Percentiles rank a stretch among this genome's conserved stretches.
Conservation (phyloP, 768 basidiomycete species). For the Chalciporus pseudorubinellus region DNA sequence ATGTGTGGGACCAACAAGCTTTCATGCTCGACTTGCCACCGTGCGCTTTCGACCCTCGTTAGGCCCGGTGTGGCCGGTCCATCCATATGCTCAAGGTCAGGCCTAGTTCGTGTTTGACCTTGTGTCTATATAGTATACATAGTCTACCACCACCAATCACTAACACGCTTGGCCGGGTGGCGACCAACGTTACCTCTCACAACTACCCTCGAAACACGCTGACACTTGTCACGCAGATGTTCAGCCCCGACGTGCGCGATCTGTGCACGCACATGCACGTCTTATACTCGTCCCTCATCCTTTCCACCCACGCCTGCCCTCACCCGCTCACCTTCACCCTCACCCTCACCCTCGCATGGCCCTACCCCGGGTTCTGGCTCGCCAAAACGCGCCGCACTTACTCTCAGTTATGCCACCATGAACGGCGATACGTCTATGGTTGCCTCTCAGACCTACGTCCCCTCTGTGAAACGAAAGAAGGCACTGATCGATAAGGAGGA, state of each 20-base stretch:
- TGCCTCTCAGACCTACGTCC: neutral
- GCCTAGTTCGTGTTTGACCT: constrained; percentile 1
- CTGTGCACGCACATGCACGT: constrained; percentile 39
- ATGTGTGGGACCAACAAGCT: constrained; percentile 11
- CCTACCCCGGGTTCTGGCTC: constrained; percentile 16
- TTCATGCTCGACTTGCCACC: constrained; percentile 32
- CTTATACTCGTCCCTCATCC: constrained; percentile 30
- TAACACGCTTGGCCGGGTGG: neutral
- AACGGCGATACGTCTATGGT: constrained; percentile 14
- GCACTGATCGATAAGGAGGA: constrained; percentile 22
- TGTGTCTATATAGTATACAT: neutral
- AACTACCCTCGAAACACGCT: constrained; percentile 2
- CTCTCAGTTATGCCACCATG: constrained; percentile 22
- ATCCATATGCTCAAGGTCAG: constrained; percentile 22
- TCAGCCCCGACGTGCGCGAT: constrained; percentile 33
- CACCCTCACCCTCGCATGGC: constrained; percentile 16
- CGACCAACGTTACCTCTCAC: neutral
- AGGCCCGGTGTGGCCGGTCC: constrained; percentile 13
- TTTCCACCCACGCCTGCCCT: constrained; percentile 38
- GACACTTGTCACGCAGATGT: constrained; percentile 27
- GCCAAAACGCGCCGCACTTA: constrained; percentile 29
- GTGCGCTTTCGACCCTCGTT: constrained; percentile 19
- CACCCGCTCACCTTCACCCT: constrained; percentile 32
- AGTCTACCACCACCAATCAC: neutral
- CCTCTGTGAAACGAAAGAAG: constrained; percentile 30